Evolutionary conservation across 441 rosid genomes (phyloP).

Genomic region (Adansonia rubrostipa): DNA sequence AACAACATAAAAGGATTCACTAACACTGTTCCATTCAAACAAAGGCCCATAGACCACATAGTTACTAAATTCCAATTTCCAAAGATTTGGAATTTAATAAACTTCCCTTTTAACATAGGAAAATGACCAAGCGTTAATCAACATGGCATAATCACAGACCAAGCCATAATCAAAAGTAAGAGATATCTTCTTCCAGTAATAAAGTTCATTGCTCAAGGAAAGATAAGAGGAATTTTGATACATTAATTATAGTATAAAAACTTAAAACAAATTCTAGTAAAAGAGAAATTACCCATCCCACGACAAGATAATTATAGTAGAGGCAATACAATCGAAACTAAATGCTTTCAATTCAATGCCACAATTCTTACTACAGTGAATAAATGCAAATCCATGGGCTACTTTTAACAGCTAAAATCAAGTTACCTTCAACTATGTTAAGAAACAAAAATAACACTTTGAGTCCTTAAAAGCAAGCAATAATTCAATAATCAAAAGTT

Average conservation of each 20-base stretch:
- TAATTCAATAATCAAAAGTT: neutral
- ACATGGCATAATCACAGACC: neutral
- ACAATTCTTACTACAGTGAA: neutral
- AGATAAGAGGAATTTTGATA: neutral
- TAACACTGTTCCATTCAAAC: neutral
- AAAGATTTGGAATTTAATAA: neutral
- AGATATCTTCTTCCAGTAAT: neutral
- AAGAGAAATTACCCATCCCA: neutral
- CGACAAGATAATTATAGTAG: neutral
- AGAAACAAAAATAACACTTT: constrained; percentile 9
- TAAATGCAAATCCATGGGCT: neutral
- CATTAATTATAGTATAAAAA: neutral
- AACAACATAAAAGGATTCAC: neutral
- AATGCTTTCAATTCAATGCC: neutral
- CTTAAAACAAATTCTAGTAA: neutral
- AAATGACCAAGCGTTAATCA: neutral
- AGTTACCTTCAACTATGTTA: constrained; percentile 4
- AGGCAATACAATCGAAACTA: neutral
- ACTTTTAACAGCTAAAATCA: constrained; percentile 15
- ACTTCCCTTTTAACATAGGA: neutral
- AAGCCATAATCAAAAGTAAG: neutral
- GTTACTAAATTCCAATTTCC: neutral
- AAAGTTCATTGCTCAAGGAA: neutral
- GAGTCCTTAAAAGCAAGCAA: neutral
- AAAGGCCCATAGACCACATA: neutral